These are phyloP conservation scores for Tribonema minus DNA, from an alignment of 108 stramenopile species.

Conservation along the genomic window DNA sequence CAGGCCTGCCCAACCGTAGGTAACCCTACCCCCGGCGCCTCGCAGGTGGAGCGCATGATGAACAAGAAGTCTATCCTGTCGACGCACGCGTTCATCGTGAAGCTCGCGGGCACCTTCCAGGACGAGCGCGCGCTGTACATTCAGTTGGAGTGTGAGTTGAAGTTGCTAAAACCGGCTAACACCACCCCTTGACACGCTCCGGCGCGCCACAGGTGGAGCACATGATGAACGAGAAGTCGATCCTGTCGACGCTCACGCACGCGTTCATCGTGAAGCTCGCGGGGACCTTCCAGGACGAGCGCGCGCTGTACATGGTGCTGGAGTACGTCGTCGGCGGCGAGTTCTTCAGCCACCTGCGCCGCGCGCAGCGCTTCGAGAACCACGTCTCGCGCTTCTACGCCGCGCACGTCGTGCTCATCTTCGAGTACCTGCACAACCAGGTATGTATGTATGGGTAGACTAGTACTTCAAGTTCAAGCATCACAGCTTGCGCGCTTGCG, in stretches of 20 bases:
- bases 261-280: conserved; percentile 64
- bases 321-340: conserved; percentile 66
- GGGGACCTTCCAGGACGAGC: conserved; percentile 58
- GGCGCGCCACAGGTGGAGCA: conserved; percentile 62
- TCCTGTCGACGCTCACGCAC: conserved; percentile 56
- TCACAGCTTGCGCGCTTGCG: conserved; percentile 53
- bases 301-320: conserved; percentile 59
- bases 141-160: too few relatives aligned
- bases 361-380: conserved; percentile 58
- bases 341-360: conserved; percentile 65
- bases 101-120: conserved; percentile 59
- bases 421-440: conserved; percentile 81
- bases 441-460: too few relatives aligned
- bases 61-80: conserved; percentile 69
- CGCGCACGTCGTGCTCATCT: conserved; percentile 71
- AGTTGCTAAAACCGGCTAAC: too few relatives aligned
- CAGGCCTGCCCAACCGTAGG: too few relatives aligned
- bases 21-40: background rate
- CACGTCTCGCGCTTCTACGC: conserved; percentile 52
- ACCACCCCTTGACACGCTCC: background rate
- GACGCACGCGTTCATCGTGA: conserved; percentile 65
- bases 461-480: too few relatives aligned
- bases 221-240: conserved; percentile 70
- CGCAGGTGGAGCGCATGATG: conserved; percentile 69
- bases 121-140: conserved; percentile 53